Evolutionary conservation across 495 filamentous ascomycete genomes (phyloP).

Genomic region (Hamigera avellanea): DNA sequence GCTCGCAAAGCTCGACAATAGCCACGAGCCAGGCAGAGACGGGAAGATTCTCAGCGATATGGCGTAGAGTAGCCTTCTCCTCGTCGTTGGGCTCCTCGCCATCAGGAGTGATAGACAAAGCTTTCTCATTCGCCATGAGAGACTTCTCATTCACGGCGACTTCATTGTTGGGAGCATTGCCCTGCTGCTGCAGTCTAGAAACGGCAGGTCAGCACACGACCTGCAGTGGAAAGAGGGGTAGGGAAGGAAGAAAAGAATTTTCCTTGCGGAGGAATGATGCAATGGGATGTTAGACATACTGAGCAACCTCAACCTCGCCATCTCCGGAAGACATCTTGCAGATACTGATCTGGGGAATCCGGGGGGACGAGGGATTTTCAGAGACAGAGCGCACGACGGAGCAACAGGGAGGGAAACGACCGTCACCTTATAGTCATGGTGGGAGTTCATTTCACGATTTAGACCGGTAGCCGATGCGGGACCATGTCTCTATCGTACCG

Average conservation of each 20-base stretch:
- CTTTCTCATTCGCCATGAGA: slow-evolving; percentile 19
- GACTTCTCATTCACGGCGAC: slow-evolving; percentile 8
- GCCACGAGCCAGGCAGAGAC: slow-evolving; percentile 47
- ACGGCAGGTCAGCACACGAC: too few relatives aligned
- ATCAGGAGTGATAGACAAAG: slow-evolving; percentile 22
- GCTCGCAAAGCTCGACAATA: slow-evolving; percentile 52
- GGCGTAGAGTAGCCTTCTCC: slow-evolving; percentile 38
- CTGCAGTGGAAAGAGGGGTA: neutral
- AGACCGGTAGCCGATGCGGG: slow-evolving; percentile 8
- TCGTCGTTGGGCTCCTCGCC: slow-evolving; percentile 43
- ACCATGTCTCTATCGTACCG: slow-evolving; percentile 8
- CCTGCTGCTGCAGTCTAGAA: too few relatives aligned
- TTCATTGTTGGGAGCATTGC: slow-evolving; percentile 4
- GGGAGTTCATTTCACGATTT: slow-evolving; percentile 3
- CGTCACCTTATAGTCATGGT: slow-evolving; percentile 12
- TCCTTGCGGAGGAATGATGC: slow-evolving; percentile 1
- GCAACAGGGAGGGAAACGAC: slow-evolving; percentile 3
- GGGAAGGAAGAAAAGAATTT: neutral
- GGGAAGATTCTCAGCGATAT: slow-evolving; percentile 45
- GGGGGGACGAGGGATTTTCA: slow-evolving; percentile 1
- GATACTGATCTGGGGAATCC: slow-evolving; percentile 2
- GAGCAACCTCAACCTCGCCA: slow-evolving; percentile 22
- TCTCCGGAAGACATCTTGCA: slow-evolving; percentile 20
- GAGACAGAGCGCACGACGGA: slow-evolving; percentile 2
- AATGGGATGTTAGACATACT: slow-evolving; percentile 16